Evolutionary conservation across 2,329 filamentous ascomycete genomes (phyloP).

Genomic region (Ceratocystis papillata): DNA sequence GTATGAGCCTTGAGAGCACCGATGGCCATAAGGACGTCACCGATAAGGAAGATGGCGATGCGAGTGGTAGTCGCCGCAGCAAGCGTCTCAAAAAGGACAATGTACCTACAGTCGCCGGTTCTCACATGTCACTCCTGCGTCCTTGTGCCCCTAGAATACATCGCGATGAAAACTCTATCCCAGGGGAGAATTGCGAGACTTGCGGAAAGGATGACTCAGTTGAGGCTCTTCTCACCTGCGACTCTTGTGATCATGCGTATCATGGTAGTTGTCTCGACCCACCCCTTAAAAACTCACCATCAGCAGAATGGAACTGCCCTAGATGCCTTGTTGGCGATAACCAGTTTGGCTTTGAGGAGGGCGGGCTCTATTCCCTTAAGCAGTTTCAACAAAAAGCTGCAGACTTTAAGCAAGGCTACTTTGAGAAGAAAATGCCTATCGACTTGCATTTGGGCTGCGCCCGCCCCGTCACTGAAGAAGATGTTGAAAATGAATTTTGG

Average conservation of each 20-base stretch:
- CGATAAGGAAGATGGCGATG: conserved; percentile 49
- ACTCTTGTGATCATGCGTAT: conserved; percentile 81
- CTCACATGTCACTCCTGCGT: conserved; percentile 90
- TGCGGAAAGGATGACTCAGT: conserved; percentile 71
- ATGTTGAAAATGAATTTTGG: conserved; percentile 96
- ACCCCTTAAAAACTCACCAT: conserved; percentile 62
- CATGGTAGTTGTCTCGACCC: conserved; percentile 86
- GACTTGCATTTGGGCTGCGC: conserved; percentile 74
- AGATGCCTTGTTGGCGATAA: conserved; percentile 91
- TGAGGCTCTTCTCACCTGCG: conserved; percentile 65
- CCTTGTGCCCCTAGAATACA: conserved; percentile 61
- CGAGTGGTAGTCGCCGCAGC: conserved; percentile 62
- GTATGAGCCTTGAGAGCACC: conserved; percentile 51
- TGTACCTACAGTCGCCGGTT: conserved; percentile 81
- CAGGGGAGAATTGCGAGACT: conserved; percentile 64
- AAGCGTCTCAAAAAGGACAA: conserved; percentile 79
- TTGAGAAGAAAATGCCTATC: conserved; percentile 78
- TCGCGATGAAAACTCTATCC: conserved; percentile 40
- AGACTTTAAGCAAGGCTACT: conserved; percentile 90
- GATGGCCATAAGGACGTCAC: conserved; percentile 41
- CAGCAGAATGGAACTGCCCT: conserved; percentile 91
- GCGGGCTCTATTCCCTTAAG: conserved; percentile 84
- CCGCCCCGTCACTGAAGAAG: conserved; percentile 78
- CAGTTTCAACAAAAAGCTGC: conserved; percentile 95
- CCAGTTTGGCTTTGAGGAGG: conserved; percentile 95